These are phyloP conservation scores for Corinectria fuckeliana DNA, from an alignment of 2,329 filamentous ascomycete species.

Conservation along the genomic window DNA sequence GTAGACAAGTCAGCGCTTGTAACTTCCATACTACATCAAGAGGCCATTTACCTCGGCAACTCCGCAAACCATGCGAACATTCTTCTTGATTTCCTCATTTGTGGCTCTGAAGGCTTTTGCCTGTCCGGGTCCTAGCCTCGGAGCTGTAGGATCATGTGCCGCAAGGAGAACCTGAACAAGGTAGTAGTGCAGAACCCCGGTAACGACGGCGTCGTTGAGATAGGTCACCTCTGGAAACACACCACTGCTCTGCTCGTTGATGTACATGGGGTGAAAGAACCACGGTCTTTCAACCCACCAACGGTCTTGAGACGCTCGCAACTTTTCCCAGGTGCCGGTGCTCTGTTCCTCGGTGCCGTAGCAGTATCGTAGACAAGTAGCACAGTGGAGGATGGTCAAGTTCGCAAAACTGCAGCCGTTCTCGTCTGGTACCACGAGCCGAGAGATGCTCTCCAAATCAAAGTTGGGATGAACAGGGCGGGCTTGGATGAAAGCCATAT, in stretches of 20 bases:
- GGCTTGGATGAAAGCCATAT: constrained; percentile 41
- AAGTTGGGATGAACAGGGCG: constrained; percentile 39
- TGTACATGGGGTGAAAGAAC: constrained; percentile 38
- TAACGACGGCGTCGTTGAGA: constrained; percentile 39
- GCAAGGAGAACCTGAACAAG: constrained; percentile 37
- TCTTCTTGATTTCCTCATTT: constrained; percentile 39
- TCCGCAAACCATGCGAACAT: constrained; percentile 38
- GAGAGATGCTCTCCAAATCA: constrained; percentile 30
- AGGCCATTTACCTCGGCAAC: constrained; percentile 34
- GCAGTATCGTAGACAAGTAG: constrained; percentile 38
- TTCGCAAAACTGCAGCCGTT: constrained; percentile 38
- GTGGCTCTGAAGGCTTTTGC: constrained; percentile 33
- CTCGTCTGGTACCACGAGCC: constrained; percentile 32
- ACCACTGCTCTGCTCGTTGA: constrained; percentile 15
- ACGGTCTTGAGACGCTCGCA: constrained; percentile 33
- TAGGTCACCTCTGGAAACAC: constrained; percentile 34
- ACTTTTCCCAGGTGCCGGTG: constrained; percentile 26
- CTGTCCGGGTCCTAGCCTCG: constrained; percentile 36
- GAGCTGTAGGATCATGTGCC: constrained; percentile 38
- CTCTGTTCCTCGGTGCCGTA: constrained; percentile 39
- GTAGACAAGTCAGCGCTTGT: neutral
- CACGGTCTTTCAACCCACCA: constrained; percentile 41
- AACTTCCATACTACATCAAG: no score
- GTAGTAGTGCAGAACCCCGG: constrained; percentile 38
- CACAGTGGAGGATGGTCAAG: constrained; percentile 37